Evolutionary conservation across 805 yeast genomes (phyloP).

Genomic region (Middelhovenomyces tepae): DNA sequence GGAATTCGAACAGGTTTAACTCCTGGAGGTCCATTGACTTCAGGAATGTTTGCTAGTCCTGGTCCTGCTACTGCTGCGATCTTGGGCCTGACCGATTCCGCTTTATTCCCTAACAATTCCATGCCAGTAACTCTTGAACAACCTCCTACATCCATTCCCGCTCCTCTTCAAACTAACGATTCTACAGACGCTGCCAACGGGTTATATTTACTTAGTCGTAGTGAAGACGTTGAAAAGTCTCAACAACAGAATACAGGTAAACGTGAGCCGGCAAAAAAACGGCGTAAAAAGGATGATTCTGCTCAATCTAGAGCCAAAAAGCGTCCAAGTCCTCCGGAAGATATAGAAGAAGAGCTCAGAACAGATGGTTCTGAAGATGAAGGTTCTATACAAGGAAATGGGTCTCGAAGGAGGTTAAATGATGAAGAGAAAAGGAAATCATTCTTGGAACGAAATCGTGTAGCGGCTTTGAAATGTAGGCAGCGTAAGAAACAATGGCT

Average conservation of each 20-base stretch:
- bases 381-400: background rate
- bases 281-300: slow-evolving; percentile 3
- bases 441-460: slow-evolving; percentile 81
- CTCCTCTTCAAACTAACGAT: too few species aligned
- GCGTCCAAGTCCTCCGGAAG: too few species aligned
- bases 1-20: slow-evolving; percentile 56
- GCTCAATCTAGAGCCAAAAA: too few species aligned
- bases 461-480: slow-evolving; percentile 93
- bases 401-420: slow-evolving; percentile 29
- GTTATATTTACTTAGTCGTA: slow-evolving; percentile 25
- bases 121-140: too few species aligned
- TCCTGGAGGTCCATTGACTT: slow-evolving; percentile 29
- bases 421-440: slow-evolving; percentile 69
- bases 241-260: too few species aligned
- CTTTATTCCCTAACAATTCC: too few species aligned
- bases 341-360: too few species aligned
- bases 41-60: slow-evolving; percentile 29
- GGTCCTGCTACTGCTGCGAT: slow-evolving; percentile 29
- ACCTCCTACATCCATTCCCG: too few species aligned
- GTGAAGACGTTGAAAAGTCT: too few species aligned
- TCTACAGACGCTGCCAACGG: slow-evolving; percentile 28
- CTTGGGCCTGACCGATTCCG: slow-evolving; percentile 33
- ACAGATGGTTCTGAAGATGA: background rate
- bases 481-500: slow-evolving; percentile 88
- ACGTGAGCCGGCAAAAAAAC: too few species aligned